A percentile compares a stretch with the other conserved stretches of the same genome.
These are phyloP conservation scores for Patellaria atrata DNA, from an alignment of 495 filamentous ascomycete genomes.

Conservation along the genomic window DNA sequence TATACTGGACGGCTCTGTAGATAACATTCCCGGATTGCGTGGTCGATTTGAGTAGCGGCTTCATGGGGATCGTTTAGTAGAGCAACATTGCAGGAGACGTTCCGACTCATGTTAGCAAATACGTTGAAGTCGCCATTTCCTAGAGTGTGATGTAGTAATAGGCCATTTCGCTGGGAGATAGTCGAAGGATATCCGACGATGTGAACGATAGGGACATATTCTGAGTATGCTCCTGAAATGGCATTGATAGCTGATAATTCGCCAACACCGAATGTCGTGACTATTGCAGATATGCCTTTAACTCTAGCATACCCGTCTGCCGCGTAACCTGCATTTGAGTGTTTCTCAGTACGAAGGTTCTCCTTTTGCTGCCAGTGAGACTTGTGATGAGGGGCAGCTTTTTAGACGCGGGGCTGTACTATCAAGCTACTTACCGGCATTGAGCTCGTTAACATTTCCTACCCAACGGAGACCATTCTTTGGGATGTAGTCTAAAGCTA, in stretches of 20 bases:
- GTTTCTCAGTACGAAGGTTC: constrained; percentile 17
- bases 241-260: constrained; percentile 57
- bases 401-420: constrained; percentile 3
- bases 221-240: constrained; percentile 53
- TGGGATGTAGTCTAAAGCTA: constrained; percentile 47
- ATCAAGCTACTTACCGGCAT: constrained; percentile 36
- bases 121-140: constrained; percentile 82
- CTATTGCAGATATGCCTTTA: constrained; percentile 48
- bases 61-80: constrained; percentile 54
- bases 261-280: constrained; percentile 59
- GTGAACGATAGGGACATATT: constrained; percentile 65
- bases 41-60: constrained; percentile 62
- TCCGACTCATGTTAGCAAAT: constrained; percentile 63
- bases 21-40: constrained; percentile 67
- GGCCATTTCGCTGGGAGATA: constrained; percentile 41
- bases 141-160: constrained; percentile 84
- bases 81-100: constrained; percentile 55
- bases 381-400: constrained; percentile 3
- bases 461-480: constrained; percentile 48
- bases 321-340: constrained; percentile 41
- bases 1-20: constrained; percentile 44
- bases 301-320: constrained; percentile 59
- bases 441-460: constrained; percentile 56
- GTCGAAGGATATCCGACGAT: constrained; percentile 62
- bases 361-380: constrained; percentile 1